Conservation (phyloP, 148 eudicot species). For the Rhododendron henanense region DNA sequence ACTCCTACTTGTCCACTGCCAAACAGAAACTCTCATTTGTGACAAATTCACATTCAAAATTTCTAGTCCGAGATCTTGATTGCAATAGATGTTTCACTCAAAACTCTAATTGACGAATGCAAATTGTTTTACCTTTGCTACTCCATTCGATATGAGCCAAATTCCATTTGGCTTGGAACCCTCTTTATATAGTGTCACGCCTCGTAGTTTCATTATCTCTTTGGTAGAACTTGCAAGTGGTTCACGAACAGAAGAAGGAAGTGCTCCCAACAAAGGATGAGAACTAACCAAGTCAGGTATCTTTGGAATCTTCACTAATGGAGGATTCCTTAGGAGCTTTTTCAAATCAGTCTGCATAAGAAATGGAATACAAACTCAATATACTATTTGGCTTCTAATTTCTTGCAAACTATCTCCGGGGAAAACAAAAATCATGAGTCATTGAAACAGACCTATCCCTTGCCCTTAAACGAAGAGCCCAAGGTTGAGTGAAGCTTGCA, state of each 20-base stretch:
- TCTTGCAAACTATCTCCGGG: background rate
- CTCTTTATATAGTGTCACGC: constrained; percentile 67
- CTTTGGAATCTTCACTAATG: constrained; percentile 80
- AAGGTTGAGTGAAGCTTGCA: background rate
- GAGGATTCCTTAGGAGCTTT: constrained; percentile 79
- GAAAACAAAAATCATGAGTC: no score
- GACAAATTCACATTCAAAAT: background rate
- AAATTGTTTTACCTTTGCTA: constrained; percentile 62
- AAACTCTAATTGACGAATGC: background rate
- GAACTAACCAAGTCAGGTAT: constrained; percentile 49
- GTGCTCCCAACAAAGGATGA: constrained; percentile 88
- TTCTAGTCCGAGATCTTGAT: background rate
- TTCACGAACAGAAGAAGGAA: constrained; percentile 58
- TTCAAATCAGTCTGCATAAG: constrained; percentile 81
- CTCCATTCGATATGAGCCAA: constrained; percentile 89
- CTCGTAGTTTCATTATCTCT: constrained; percentile 73
- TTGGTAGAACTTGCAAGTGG: constrained; percentile 63
- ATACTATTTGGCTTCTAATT: background rate
- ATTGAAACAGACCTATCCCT: background rate
- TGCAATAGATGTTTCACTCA: background rate
- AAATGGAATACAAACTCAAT: constrained; percentile 11
- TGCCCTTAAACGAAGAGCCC: background rate
- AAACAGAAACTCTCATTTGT: constrained; percentile 10
- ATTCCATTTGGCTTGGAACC: constrained; percentile 76
- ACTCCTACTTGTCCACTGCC: constrained; percentile 77